These are phyloP conservation scores for Ganoderma sp. DNA, from an alignment of 1,284 basidiomycete species.

Conservation along the genomic window DNA sequence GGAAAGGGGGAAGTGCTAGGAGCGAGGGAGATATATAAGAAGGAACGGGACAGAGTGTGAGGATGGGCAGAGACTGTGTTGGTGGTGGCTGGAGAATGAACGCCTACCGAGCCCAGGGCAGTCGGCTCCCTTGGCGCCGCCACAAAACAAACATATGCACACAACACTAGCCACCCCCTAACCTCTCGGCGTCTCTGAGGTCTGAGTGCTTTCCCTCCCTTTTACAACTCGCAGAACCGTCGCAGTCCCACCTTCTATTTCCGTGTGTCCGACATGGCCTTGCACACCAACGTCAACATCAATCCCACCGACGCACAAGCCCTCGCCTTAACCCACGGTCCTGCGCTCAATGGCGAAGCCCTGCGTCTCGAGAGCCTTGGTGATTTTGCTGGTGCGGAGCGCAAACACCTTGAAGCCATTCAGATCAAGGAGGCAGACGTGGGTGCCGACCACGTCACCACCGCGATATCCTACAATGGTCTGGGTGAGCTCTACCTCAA, in stretches of 20 bases:
- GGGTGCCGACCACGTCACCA: slow-evolving; percentile 30
- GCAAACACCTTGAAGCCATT: slow-evolving; percentile 40
- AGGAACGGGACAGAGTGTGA: slow-evolving; percentile 29
- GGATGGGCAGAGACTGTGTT: slow-evolving; percentile 27
- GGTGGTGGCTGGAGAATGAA: slow-evolving; percentile 33
- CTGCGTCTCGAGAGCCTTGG: slow-evolving; percentile 36
- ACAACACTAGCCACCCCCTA: slow-evolving; percentile 13
- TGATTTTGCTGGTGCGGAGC: slow-evolving; percentile 39
- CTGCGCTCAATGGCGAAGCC: slow-evolving; percentile 34
- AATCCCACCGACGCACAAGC: slow-evolving; percentile 24
- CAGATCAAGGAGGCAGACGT: slow-evolving; percentile 36
- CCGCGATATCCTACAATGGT: slow-evolving; percentile 41
- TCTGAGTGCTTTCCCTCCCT: background rate
- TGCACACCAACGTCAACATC: slow-evolving; percentile 10
- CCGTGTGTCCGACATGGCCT: slow-evolving; percentile 1
- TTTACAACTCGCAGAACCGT: background rate
- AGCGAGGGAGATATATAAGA: slow-evolving; percentile 42
- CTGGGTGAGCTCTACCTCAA: slow-evolving; percentile 44
- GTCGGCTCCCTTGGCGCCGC: slow-evolving; percentile 28
- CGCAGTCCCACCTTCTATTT: slow-evolving; percentile 9
- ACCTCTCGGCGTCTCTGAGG: background rate
- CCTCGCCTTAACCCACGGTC: slow-evolving; percentile 23
- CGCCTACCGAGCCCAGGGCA: slow-evolving; percentile 26
- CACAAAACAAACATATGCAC: slow-evolving; percentile 29
- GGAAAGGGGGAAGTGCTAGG: slow-evolving; percentile 34